Evolutionary conservation across 2,329 filamentous ascomycete species (phyloP), one percentile per base, ranked within the genome.

Genomic region (Colletotrichum sidae): DNA sequence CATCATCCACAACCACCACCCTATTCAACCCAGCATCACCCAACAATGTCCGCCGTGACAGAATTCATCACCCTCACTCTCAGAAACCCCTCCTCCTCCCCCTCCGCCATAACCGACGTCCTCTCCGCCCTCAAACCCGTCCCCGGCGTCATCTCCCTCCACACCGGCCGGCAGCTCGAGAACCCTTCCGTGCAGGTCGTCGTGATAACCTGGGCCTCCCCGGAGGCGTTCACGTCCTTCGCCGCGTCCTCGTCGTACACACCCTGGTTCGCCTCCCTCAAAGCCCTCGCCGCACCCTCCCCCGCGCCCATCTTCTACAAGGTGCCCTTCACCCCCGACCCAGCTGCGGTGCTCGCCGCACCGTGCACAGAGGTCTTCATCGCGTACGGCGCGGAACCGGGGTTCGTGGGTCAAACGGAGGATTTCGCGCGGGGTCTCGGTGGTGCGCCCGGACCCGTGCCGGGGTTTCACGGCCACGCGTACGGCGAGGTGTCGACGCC

Each of bases 351-450:
- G 1, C 71, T 80, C 9, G 70, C 69, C 44, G 75, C 77, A 5
- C 78, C 78, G 25, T 74, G 74, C 64, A 79, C 77, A n/a, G 79
- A 80, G 69, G 69, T 80, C 49, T 73, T 80, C 56, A 73, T 74
- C 25, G 74, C 73, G 25, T 77, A 74, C 69, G 77, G 74, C 54
- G 69, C 72, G 8, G 72, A 76, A 3, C 68, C 75, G 1, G 62
- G 54, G 13, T 72, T 71, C 55, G 25, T 65, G 33, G 59, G 44
- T 25, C 62, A 60, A 35, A 59, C 53, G 39, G 55, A 59, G 6
- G 68, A 65, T 8, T 80, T 77, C 55, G 71, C 75, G 71, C 42
- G 70, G 73, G n/a, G 70, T 78, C 69, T 68, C 70, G 11, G 50
- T 67, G 8, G 70, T 68, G 42, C 25, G 25, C 25, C 25, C 4